These are phyloP conservation scores for Candida sanyiensis DNA, from an alignment of 805 yeast species.

Conservation along the genomic window DNA sequence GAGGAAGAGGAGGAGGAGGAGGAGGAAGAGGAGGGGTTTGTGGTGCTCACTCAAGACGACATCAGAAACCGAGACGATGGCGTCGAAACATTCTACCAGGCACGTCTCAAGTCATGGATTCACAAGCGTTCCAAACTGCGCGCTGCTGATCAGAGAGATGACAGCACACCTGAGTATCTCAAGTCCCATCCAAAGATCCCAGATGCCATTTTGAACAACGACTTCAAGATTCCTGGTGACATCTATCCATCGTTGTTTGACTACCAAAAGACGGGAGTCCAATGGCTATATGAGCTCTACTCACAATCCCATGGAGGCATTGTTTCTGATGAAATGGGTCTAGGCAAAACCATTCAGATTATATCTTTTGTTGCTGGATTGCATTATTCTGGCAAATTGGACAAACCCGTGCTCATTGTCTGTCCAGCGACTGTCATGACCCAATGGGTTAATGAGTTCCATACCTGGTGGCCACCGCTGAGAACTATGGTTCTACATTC, in stretches of 20 bases:
- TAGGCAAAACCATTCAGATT: slow-evolving; percentile 92
- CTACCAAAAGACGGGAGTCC: slow-evolving; percentile 94
- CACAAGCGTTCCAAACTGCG: slow-evolving; percentile 39
- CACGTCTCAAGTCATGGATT: slow-evolving; percentile 58
- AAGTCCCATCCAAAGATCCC: slow-evolving; percentile 72
- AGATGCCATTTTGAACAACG: slow-evolving; percentile 69
- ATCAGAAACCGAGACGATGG: slow-evolving; percentile 70
- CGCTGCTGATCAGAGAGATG: slow-evolving; percentile 16
- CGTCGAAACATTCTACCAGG: slow-evolving; percentile 56
- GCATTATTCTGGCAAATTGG: slow-evolving; percentile 70
- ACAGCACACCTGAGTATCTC: slow-evolving; percentile 50
- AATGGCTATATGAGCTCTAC: slow-evolving; percentile 95
- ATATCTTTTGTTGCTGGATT: slow-evolving; percentile 87
- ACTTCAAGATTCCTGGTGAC: slow-evolving; percentile 82
- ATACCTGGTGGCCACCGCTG: slow-evolving; percentile 97
- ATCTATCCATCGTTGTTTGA: slow-evolving; percentile 81
- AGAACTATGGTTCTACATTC: slow-evolving; percentile 83
- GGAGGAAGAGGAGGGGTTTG: slow-evolving; percentile 18
- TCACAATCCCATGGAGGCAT: slow-evolving; percentile 91
- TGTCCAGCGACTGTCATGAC: slow-evolving; percentile 96
- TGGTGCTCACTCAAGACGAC: slow-evolving; percentile 27
- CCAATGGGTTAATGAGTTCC: slow-evolving; percentile 97
- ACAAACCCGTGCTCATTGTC: slow-evolving; percentile 77
- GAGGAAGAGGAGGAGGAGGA: slow-evolving; percentile 12
- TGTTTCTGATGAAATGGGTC: slow-evolving; percentile 96